A percentile compares a stretch with the other conserved stretches of the same genome.
phyloP scores from a whole-genome alignment of 2,329 filamentous ascomycete species.

The Didymosphaeria variabile region DNA sequence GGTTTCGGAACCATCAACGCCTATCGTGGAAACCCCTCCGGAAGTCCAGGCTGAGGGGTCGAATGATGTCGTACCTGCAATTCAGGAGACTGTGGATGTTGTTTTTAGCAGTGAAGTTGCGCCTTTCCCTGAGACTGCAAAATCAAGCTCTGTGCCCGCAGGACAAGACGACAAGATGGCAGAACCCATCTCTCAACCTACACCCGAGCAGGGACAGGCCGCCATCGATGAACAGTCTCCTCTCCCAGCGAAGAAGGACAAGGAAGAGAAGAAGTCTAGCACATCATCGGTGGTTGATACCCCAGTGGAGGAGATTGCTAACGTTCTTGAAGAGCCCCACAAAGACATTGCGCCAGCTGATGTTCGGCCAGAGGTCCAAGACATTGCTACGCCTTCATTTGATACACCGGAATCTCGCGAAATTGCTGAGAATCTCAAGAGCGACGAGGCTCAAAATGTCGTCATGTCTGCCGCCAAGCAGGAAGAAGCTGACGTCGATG shows the following conservation, averaged over 20 bases:
- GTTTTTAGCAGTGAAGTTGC: not conserved
- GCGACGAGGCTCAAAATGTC: not conserved
- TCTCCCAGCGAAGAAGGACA: conserved; percentile 39
- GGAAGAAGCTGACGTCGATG: conserved; percentile 23
- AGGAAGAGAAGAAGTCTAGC: conserved; percentile 31
- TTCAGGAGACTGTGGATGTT: not conserved
- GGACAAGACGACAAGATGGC: not conserved
- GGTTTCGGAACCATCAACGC: conserved; percentile 18
- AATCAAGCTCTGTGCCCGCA: not conserved
- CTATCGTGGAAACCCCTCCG: conserved; percentile 18
- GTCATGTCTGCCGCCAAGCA: conserved; percentile 5
- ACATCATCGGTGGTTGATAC: conserved; percentile 13
- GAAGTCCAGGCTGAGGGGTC: conserved; percentile 15
- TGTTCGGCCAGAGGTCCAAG: not conserved
- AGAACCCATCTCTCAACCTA: not conserved
- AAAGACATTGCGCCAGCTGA: not conserved
- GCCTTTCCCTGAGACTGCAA: not conserved
- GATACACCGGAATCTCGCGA: not conserved
- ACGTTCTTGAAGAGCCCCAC: not conserved
- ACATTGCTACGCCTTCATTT: not conserved
- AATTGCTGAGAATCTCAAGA: not conserved
- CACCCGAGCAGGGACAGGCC: not conserved
- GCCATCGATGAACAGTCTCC: conserved; percentile 14
- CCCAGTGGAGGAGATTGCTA: not conserved
- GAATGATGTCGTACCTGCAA: conserved; percentile 12